Evolutionary conservation across 345 rosid genomes (phyloP).

Genomic region (Camelina sativa): DNA sequence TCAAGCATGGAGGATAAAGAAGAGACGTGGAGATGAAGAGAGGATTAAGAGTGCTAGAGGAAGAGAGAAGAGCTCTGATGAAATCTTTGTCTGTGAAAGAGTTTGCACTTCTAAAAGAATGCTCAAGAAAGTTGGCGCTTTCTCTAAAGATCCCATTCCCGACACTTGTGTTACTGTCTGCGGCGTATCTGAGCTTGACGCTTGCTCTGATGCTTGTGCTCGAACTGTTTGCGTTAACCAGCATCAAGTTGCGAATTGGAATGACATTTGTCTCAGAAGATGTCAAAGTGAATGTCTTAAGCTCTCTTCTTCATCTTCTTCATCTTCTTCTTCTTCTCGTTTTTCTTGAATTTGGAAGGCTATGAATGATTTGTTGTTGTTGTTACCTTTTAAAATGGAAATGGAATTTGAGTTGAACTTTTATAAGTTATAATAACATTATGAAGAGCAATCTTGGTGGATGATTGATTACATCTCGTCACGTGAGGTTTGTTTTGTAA

Average conservation of each 20-base stretch:
- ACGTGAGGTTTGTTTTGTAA: slow-evolving; percentile 44
- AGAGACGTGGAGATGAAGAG: slow-evolving; percentile 68
- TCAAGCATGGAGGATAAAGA: slow-evolving; percentile 71
- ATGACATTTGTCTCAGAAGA: slow-evolving; percentile 76
- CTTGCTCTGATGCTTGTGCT: slow-evolving; percentile 89
- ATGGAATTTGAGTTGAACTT: slow-evolving; percentile 25
- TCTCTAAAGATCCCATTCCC: slow-evolving; percentile 76
- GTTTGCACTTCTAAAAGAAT: slow-evolving; percentile 90
- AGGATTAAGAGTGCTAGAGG: slow-evolving; percentile 76
- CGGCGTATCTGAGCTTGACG: slow-evolving; percentile 88
- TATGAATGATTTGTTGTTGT: slow-evolving; percentile 7
- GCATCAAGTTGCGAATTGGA: slow-evolving; percentile 92
- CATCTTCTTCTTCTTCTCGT: slow-evolving; percentile 28
- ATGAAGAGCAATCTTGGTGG: slow-evolving; percentile 9
- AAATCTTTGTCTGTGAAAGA: slow-evolving; percentile 86
- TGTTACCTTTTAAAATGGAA: slow-evolving; percentile 25
- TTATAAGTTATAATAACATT: slow-evolving; percentile 26
- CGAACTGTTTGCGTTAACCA: slow-evolving; percentile 86
- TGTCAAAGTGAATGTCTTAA: slow-evolving; percentile 85
- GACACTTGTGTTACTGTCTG: slow-evolving; percentile 91
- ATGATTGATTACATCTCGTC: slow-evolving; percentile 48
- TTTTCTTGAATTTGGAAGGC: slow-evolving; percentile 28
- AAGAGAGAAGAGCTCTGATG: slow-evolving; percentile 81
- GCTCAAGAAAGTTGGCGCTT: slow-evolving; percentile 81
- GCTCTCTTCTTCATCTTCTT: slow-evolving; percentile 37